phyloP scores from a whole-genome alignment of 345 rosid species.

The Salix purpurea region DNA sequence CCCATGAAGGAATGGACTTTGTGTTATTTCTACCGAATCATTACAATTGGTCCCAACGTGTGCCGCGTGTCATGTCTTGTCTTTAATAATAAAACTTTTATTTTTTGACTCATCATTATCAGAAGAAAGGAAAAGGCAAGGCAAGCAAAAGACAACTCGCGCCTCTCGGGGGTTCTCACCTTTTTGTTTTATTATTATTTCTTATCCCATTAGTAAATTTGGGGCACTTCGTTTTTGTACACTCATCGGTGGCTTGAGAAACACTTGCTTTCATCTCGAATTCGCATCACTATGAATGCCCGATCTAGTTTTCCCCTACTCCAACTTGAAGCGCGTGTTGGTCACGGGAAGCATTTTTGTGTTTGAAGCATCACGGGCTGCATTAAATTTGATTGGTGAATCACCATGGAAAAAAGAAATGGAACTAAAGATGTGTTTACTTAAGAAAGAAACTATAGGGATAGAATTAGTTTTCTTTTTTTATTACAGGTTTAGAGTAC shows the following conservation, averaged over 20 bases:
- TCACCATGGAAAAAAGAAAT: too few species aligned
- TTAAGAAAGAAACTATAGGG: too few species aligned
- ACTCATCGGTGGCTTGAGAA: not conserved
- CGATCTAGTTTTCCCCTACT: not conserved
- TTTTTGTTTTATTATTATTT: not conserved
- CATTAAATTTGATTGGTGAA: too few species aligned
- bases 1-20: not conserved
- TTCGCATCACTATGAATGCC: not conserved
- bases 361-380: not conserved
- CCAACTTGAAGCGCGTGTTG: not conserved
- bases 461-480: too few species aligned
- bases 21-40: conserved; percentile 10
- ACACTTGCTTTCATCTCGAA: not conserved
- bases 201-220: not conserved
- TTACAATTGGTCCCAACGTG: conserved; percentile 21
- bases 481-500: too few species aligned
- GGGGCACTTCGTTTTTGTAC: not conserved
- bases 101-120: conserved; percentile 16
- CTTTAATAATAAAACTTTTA: not conserved
- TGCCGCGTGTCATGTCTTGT: conserved; percentile 23
- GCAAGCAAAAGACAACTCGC: conserved; percentile 18
- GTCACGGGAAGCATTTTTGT: not conserved
- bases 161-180: conserved; percentile 15
- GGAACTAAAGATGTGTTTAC: too few species aligned
- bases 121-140: not conserved